Conservation (phyloP, 108 stramenopile genomes). For the Pseudonitzschia multiseries region DNA sequence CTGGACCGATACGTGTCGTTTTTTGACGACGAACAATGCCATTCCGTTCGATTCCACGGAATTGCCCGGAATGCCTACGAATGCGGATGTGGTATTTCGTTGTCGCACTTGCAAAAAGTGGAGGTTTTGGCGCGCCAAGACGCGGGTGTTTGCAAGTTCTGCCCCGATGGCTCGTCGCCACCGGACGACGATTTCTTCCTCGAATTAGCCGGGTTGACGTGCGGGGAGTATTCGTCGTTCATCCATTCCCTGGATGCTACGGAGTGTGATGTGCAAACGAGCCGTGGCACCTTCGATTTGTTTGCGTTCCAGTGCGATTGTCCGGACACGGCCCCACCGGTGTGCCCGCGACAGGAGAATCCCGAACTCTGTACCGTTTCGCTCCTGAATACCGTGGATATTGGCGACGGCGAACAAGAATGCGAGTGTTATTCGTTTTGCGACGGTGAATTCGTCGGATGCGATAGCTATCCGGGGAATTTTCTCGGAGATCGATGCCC, state of each 20-base stretch:
- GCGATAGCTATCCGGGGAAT: conserved; percentile 23
- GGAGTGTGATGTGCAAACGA: conserved; percentile 7
- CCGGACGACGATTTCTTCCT: conserved; percentile 2
- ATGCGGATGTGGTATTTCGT: conserved; percentile 22
- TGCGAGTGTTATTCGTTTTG: conserved; percentile 38
- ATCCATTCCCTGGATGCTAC: background rate
- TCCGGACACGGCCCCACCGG: background rate
- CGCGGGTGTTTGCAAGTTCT: conserved; percentile 15
- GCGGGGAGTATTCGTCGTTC: conserved; percentile 3
- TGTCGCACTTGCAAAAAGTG: background rate
- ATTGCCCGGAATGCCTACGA: conserved; percentile 20
- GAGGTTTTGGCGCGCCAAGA: background rate
- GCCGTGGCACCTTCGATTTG: conserved; percentile 6
- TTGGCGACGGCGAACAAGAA: conserved; percentile 8
- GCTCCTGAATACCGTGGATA: conserved; percentile 17
- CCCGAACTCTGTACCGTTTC: conserved; percentile 28
- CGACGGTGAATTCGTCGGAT: conserved; percentile 24
- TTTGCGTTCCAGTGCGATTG: conserved; percentile 25
- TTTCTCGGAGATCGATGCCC: conserved; percentile 20
- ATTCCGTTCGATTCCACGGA: conserved; percentile 12
- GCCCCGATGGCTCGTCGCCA: conserved; percentile 20
- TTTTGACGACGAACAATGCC: conserved; percentile 21
- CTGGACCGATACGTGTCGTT: conserved; percentile 26
- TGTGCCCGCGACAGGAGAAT: conserved; percentile 23
- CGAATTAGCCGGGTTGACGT: background rate